Conservation (phyloP, 208 protist species). For the Acanthamoeba sp. region DNA sequence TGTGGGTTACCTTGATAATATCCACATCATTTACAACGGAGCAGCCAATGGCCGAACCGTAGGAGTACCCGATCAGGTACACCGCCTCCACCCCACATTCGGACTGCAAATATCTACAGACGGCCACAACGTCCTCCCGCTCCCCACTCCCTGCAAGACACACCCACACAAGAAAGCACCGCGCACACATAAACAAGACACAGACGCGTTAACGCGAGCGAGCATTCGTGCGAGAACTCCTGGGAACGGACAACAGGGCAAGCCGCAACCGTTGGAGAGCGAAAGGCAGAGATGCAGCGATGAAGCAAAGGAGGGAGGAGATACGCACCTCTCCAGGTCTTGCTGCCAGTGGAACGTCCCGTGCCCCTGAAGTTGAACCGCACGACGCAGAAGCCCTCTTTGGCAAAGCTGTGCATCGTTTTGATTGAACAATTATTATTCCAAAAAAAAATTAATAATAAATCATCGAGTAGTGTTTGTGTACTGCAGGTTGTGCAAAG, state of each 20-base stretch:
- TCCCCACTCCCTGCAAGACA: constrained; percentile 19
- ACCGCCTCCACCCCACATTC: constrained; percentile 39
- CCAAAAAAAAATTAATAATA: not conserved
- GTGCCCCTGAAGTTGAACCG: constrained; percentile 71
- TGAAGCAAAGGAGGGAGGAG: not conserved
- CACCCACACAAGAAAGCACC: not conserved
- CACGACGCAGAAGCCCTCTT: constrained; percentile 46
- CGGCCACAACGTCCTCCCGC: constrained; percentile 39
- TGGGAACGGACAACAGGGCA: not conserved
- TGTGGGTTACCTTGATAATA: constrained; percentile 51
- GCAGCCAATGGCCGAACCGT: constrained; percentile 63
- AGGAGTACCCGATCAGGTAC: constrained; percentile 64
- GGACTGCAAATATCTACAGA: constrained; percentile 66
- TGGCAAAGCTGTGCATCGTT: not conserved
- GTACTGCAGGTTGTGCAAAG: too few relatives aligned
- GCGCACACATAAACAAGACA: not conserved
- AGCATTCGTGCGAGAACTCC: not conserved
- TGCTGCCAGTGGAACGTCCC: constrained; percentile 59
- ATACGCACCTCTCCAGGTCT: constrained; percentile 54
- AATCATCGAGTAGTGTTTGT: not conserved
- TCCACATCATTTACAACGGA: constrained; percentile 72
- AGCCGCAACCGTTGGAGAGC: not conserved
- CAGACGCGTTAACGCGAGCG: not conserved
- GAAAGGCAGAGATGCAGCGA: not conserved
- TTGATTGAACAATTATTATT: not conserved